Percentiles rank a stretch among this genome's conserved stretches.
Evolutionary conservation across 768 basidiomycete genomes (phyloP).

Genomic region (Pisolithus sp.): DNA sequence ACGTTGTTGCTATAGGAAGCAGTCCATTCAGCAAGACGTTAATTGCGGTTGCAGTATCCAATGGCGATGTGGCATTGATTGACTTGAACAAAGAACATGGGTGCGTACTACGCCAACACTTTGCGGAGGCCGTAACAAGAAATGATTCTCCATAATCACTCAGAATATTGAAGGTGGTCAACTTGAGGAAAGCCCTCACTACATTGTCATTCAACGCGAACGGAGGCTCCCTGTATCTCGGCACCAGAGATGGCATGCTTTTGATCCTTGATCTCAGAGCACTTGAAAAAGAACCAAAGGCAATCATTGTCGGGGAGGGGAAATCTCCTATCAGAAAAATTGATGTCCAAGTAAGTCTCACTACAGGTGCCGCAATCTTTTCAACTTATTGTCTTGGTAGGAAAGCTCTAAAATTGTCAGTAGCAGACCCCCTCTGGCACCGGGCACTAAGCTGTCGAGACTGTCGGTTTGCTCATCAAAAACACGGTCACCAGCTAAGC

Average conservation of each 20-base stretch:
- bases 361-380: not conserved
- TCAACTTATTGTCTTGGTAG: slow-evolving; percentile 2
- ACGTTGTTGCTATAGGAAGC: slow-evolving; percentile 51
- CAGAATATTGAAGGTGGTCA: slow-evolving; percentile 56
- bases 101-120: slow-evolving; percentile 31
- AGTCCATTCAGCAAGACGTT: slow-evolving; percentile 77
- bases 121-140: not conserved
- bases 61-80: slow-evolving; percentile 50
- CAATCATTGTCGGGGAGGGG: slow-evolving; percentile 42
- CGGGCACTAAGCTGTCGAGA: slow-evolving; percentile 1
- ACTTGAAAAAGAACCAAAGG: slow-evolving; percentile 58
- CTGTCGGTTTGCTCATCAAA: slow-evolving; percentile 3
- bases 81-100: slow-evolving; percentile 74
- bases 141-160: not conserved
- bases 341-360: slow-evolving; percentile 46
- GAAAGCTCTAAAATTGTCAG: slow-evolving; percentile 12
- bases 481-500: too few species aligned
- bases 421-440: slow-evolving; percentile 8
- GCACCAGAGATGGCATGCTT: slow-evolving; percentile 60
- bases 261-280: slow-evolving; percentile 58
- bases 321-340: slow-evolving; percentile 47
- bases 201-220: slow-evolving; percentile 64
- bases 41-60: slow-evolving; percentile 49
- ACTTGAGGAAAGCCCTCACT: slow-evolving; percentile 47
- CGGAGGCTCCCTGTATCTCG: slow-evolving; percentile 59